Evolutionary conservation across 106 monocot species (phyloP).

Genomic region (Alisma plantagoaquatica): DNA sequence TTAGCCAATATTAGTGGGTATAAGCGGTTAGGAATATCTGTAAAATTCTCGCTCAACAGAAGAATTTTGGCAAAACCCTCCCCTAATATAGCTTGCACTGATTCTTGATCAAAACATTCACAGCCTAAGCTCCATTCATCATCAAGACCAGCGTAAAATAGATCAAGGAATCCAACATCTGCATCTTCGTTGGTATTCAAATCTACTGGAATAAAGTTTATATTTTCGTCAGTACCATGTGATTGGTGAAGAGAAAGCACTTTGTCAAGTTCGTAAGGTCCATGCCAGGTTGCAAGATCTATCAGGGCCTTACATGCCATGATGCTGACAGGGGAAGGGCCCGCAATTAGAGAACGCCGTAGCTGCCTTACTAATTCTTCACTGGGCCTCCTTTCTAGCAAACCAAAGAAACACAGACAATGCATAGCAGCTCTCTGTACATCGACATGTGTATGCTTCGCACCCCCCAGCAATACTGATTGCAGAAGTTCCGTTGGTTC

Average conservation of each 20-base stretch:
- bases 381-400: slow-evolving; percentile 61
- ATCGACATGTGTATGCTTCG: slow-evolving; percentile 61
- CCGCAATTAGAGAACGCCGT: slow-evolving; percentile 49
- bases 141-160: slow-evolving; percentile 50
- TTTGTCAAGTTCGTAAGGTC: slow-evolving; percentile 57
- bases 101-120: slow-evolving; percentile 44
- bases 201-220: slow-evolving; percentile 25
- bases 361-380: slow-evolving; percentile 72
- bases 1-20: slow-evolving; percentile 44
- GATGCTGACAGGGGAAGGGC: slow-evolving; percentile 40
- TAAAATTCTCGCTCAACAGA: slow-evolving; percentile 56
- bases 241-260: slow-evolving; percentile 32
- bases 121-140: slow-evolving; percentile 19
- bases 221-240: slow-evolving; percentile 15
- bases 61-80: slow-evolving; percentile 96
- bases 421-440: slow-evolving; percentile 64
- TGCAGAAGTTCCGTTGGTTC: slow-evolving; percentile 61
- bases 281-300: slow-evolving; percentile 84
- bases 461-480: slow-evolving; percentile 84
- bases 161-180: slow-evolving; percentile 51
- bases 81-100: slow-evolving; percentile 44
- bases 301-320: slow-evolving; percentile 77
- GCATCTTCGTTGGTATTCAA: slow-evolving; percentile 31
- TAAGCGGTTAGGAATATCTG: slow-evolving; percentile 38
- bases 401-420: slow-evolving; percentile 69